These are phyloP conservation scores for Aspergillus campestris DNA, from an alignment of 495 filamentous ascomycete species.

Conservation along the genomic window DNA sequence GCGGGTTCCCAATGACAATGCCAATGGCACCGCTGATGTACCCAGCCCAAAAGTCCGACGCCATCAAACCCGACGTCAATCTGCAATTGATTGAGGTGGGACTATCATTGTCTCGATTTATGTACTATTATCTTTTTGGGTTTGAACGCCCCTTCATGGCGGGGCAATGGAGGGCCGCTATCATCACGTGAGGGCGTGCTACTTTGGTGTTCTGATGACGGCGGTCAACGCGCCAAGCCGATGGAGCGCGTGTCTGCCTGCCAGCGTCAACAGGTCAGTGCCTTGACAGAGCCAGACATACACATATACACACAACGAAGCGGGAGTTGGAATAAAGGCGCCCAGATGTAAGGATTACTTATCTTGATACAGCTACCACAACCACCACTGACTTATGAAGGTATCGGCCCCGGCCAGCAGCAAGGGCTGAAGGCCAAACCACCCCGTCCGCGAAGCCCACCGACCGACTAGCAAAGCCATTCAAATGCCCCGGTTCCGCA, in stretches of 20 bases:
- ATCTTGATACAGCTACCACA: background rate
- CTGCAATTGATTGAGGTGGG: background rate
- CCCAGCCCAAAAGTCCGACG: conserved; percentile 78
- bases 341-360: conserved; percentile 10
- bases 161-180: background rate
- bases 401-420: conserved; percentile 35
- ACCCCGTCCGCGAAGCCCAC: conserved; percentile 43
- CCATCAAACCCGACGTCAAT: conserved; percentile 40
- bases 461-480: conserved; percentile 74
- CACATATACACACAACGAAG: too few species aligned
- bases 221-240: conserved; percentile 13
- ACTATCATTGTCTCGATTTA: background rate
- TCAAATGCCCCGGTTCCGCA: conserved; percentile 86
- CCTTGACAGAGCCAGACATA: too few species aligned
- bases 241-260: conserved; percentile 18
- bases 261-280: too few species aligned
- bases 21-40: conserved; percentile 76
- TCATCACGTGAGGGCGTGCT: conserved; percentile 29
- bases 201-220: conserved; percentile 26
- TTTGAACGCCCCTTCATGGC: too few species aligned
- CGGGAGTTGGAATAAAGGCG: too few species aligned
- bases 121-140: background rate
- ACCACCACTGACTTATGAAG: conserved; percentile 14
- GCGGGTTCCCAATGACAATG: conserved; percentile 80
- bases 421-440: conserved; percentile 24